phyloP scores from a whole-genome alignment of 129 eudicot species.

The Chrysanthemum lavandulifolium region DNA sequence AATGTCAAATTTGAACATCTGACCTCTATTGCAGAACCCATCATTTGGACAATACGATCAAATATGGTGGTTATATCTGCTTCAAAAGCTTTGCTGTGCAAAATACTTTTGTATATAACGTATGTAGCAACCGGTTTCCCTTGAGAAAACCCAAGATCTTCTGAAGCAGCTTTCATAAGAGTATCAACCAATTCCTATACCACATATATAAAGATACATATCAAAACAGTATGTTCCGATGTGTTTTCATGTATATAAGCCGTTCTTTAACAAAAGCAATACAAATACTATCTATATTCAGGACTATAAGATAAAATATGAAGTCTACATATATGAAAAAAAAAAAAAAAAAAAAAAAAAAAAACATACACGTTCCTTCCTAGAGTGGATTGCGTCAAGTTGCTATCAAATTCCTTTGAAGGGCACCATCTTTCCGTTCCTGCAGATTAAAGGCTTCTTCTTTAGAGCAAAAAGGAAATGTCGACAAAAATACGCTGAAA shows the following conservation, averaged over 20 bases:
- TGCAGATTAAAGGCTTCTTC: slow-evolving; percentile 29
- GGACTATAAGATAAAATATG: neutral
- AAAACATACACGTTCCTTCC: slow-evolving; percentile 66
- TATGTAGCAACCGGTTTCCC: slow-evolving; percentile 87
- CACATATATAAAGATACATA: neutral
- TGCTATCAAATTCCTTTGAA: slow-evolving; percentile 60
- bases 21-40: slow-evolving; percentile 86
- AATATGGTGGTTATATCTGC: slow-evolving; percentile 68
- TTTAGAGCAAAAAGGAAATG: slow-evolving; percentile 20
- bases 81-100: slow-evolving; percentile 81
- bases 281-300: neutral
- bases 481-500: neutral
- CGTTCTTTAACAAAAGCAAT: neutral
- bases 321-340: neutral
- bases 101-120: slow-evolving; percentile 76
- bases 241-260: neutral
- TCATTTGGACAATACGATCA: slow-evolving; percentile 72
- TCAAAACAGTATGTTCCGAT: neutral
- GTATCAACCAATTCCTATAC: slow-evolving; percentile 61
- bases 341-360: too few species aligned
- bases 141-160: slow-evolving; percentile 79
- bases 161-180: slow-evolving; percentile 48
- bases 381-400: slow-evolving; percentile 49
- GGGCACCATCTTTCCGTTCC: slow-evolving; percentile 46
- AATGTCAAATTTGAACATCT: slow-evolving; percentile 8